Conservation (phyloP, 2,329 filamentous ascomycete species). For the Leptographium radiaticola region DNA sequence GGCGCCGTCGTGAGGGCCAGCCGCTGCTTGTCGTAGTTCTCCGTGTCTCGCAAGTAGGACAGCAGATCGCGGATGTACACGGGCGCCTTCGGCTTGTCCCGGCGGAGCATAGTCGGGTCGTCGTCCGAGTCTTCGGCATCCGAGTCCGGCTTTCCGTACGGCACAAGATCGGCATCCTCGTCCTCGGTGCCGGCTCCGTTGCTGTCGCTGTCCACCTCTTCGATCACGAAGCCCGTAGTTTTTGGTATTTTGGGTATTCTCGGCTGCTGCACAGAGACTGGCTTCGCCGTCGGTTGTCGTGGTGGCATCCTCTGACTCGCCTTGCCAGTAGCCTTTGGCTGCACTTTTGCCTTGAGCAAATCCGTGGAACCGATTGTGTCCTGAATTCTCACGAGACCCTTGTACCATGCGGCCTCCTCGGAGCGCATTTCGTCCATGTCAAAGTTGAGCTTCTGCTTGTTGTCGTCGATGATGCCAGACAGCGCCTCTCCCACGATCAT, state of each 20-base stretch:
- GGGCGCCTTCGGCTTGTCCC: constrained; percentile 71
- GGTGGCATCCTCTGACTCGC: constrained; percentile 1
- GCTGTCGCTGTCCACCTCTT: constrained; percentile 51
- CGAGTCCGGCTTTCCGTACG: constrained; percentile 76
- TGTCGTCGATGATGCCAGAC: constrained; percentile 50
- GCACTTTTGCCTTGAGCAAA: constrained; percentile 22
- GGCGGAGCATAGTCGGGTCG: constrained; percentile 73
- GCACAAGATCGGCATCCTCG: constrained; percentile 40
- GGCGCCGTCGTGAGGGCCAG: constrained; percentile 68
- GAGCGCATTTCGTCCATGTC: constrained; percentile 66
- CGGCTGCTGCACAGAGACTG: constrained; percentile 16
- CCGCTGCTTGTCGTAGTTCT: constrained; percentile 74
- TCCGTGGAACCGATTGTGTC: constrained; percentile 51
- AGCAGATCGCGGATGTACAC: constrained; percentile 87
- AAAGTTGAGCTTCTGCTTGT: constrained; percentile 61
- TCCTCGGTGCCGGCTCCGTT: constrained; percentile 44
- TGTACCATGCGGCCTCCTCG: constrained; percentile 64
- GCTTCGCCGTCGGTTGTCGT: constrained; percentile 1
- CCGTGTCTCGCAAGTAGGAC: constrained; percentile 61
- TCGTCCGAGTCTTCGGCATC: constrained; percentile 89
- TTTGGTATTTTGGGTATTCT: constrained; percentile 12
- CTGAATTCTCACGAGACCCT: constrained; percentile 45
- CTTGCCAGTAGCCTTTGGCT: not conserved
- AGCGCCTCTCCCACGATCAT: constrained; percentile 74
- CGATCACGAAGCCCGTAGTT: constrained; percentile 37